phyloP scores from a whole-genome alignment of 2,329 filamentous ascomycete species.

The Xylaria multiplex region DNA sequence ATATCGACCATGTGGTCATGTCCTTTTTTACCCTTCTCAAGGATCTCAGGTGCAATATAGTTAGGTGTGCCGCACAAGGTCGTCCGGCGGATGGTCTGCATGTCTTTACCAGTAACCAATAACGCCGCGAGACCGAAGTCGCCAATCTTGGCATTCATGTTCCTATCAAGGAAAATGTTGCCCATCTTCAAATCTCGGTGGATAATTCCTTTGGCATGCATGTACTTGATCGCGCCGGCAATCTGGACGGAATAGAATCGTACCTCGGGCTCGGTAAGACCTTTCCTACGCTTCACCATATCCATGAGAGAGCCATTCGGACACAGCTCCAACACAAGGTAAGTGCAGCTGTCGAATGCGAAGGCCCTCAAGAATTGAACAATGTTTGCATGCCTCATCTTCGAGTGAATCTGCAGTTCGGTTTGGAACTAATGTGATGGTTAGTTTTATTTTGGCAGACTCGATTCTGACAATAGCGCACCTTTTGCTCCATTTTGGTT shows the following conservation, averaged over 20 bases:
- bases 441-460: conserved; percentile 27
- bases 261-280: conserved; percentile 91
- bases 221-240: conserved; percentile 96
- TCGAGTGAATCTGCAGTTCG: conserved; percentile 97
- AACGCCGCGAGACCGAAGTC: conserved; percentile 96
- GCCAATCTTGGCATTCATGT: conserved; percentile 98
- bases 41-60: conserved; percentile 96
- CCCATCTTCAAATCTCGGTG: conserved; percentile 98
- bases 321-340: conserved; percentile 92
- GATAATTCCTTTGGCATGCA: conserved; percentile 95
- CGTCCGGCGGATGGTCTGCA: conserved; percentile 83
- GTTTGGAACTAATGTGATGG: conserved; percentile 67
- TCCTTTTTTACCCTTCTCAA: conserved; percentile 92
- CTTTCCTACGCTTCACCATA: conserved; percentile 92
- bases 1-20: conserved; percentile 99
- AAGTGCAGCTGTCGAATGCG: conserved; percentile 87
- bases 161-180: conserved; percentile 91
- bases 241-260: conserved; percentile 94
- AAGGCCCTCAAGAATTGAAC: conserved; percentile 96
- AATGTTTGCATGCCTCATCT: conserved; percentile 95
- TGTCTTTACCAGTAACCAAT: conserved; percentile 89
- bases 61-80: conserved; percentile 98
- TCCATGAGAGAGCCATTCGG: conserved; percentile 97
- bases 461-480: conserved; percentile 48
- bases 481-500: conserved; percentile 85